phyloP scores from a whole-genome alignment of 139 green algal species.

The Micromonas commoda region DNA sequence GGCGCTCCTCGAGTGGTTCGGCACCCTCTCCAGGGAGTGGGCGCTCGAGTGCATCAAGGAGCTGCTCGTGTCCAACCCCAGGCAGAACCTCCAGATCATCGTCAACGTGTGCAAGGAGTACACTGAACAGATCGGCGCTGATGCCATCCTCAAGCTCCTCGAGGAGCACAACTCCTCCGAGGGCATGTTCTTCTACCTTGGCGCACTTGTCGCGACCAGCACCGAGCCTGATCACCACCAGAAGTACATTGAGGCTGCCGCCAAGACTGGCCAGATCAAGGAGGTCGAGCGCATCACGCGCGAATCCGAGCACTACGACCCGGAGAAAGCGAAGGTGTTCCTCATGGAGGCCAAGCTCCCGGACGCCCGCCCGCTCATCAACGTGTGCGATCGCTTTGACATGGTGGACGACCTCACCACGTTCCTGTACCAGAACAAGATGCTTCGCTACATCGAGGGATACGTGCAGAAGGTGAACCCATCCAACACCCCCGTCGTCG shows the following conservation, averaged over 20 bases:
- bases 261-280: constrained; percentile 69
- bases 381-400: constrained; percentile 96
- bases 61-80: constrained; percentile 81
- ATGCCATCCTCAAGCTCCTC: constrained; percentile 83
- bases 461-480: constrained; percentile 96
- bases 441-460: constrained; percentile 96
- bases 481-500: constrained; percentile 60
- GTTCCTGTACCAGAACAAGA: constrained; percentile 87
- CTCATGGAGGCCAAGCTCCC: constrained; percentile 99
- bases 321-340: constrained; percentile 87
- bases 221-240: constrained; percentile 92
- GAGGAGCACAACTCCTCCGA: constrained; percentile 83
- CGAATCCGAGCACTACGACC: constrained; percentile 81
- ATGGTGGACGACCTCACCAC: constrained; percentile 90
- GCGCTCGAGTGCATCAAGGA: constrained; percentile 91
- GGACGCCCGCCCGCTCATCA: constrained; percentile 95
- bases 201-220: constrained; percentile 64
- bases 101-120: constrained; percentile 95
- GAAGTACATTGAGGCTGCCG: constrained; percentile 98
- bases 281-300: constrained; percentile 96
- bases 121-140: constrained; percentile 81
- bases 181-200: constrained; percentile 97
- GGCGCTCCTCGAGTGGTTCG: constrained; percentile 91
- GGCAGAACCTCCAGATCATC: constrained; percentile 77
- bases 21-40: constrained; percentile 90